Percentiles rank a stretch among this genome's conserved stretches.
These are phyloP conservation scores for Paramyrothecium roridum DNA, from an alignment of 2,329 filamentous ascomycete species.

Conservation along the genomic window DNA sequence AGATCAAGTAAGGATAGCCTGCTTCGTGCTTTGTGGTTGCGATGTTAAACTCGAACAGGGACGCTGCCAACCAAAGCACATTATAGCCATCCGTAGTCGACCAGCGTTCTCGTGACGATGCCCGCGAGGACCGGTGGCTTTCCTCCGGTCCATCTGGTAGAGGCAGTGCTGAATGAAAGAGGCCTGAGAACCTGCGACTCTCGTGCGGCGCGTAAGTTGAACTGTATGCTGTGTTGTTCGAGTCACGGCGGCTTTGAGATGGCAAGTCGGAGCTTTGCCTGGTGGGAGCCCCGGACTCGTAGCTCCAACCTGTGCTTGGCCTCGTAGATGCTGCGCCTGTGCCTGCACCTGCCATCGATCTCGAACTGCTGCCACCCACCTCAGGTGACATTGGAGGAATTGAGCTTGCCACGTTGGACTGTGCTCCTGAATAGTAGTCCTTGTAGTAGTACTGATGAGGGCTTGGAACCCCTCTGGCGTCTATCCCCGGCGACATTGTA, in stretches of 20 bases:
- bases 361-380: slow-evolving; percentile 39
- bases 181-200: slow-evolving; percentile 62
- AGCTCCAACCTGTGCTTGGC: slow-evolving; percentile 59
- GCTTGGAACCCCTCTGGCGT: slow-evolving; percentile 34
- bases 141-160: slow-evolving; percentile 64
- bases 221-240: slow-evolving; percentile 51
- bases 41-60: slow-evolving; percentile 96
- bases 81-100: slow-evolving; percentile 58
- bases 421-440: slow-evolving; percentile 44
- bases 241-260: slow-evolving; percentile 46
- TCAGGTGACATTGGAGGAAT: slow-evolving; percentile 56
- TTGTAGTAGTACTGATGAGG: slow-evolving; percentile 56
- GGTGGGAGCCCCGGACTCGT: slow-evolving; percentile 48
- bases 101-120: slow-evolving; percentile 57
- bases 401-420: slow-evolving; percentile 49
- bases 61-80: slow-evolving; percentile 87
- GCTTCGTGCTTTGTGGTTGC: slow-evolving; percentile 87
- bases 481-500: slow-evolving; percentile 51
- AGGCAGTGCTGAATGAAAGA: slow-evolving; percentile 86
- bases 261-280: slow-evolving; percentile 51
- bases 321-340: slow-evolving; percentile 37
- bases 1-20: slow-evolving; percentile 93
- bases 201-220: slow-evolving; percentile 44
- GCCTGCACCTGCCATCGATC: slow-evolving; percentile 36
- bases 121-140: slow-evolving; percentile 51